Evolutionary conservation across 169 alveolate genomes (phyloP).

Genomic region (Eimeria falciformis): DNA sequence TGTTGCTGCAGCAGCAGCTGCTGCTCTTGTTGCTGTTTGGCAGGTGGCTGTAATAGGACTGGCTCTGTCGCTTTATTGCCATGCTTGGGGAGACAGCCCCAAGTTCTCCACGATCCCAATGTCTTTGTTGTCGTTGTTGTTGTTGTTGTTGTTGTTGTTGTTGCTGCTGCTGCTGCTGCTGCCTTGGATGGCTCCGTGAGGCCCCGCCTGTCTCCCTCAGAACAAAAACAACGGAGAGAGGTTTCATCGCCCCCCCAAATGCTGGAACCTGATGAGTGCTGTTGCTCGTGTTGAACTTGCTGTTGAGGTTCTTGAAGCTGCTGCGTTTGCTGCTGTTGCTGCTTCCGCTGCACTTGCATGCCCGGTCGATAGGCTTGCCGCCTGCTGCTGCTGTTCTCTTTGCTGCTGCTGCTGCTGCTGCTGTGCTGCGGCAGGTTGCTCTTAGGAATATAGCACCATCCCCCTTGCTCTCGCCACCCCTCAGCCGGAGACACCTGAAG

Average conservation of each 20-base stretch:
- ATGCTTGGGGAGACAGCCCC: background rate
- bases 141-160: background rate
- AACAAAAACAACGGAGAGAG: no score
- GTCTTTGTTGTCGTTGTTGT: background rate
- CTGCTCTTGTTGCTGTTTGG: constrained; percentile 4
- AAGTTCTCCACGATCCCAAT: background rate
- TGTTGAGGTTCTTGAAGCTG: background rate
- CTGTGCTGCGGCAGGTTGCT: background rate
- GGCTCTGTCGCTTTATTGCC: background rate
- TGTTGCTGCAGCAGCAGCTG: constrained; percentile 7
- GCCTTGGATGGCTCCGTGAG: background rate
- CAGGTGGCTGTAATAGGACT: background rate
- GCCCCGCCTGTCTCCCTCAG: no score
- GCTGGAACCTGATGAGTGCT: no score
- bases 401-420: no score
- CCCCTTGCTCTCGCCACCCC: background rate
- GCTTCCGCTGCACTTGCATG: background rate
- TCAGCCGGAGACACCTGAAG: background rate
- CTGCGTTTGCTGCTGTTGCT: background rate
- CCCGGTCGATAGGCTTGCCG: background rate
- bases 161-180: constrained; percentile 11
- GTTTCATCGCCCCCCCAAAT: no score
- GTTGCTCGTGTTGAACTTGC: no score
- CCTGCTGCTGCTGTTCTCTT: background rate
- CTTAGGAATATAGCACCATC: no score